Base-by-base conservation (phyloP, 495 filamentous ascomycete genomes). In the Hyaloscypha finlandica region DNA sequence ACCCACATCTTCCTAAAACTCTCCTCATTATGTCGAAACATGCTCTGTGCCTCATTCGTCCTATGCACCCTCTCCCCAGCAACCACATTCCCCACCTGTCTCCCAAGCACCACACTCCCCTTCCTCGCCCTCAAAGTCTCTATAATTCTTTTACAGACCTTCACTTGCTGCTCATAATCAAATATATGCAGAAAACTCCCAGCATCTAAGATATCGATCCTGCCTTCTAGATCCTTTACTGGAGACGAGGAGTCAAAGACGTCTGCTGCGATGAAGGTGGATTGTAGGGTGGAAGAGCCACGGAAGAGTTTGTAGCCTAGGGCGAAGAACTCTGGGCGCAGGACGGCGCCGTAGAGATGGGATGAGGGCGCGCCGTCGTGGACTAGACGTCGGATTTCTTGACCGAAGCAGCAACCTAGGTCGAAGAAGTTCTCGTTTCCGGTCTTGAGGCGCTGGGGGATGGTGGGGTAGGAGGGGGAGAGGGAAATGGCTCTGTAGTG, bases 101-200 rank as follows among this genome's bases (percentile, higher is more conserved):
- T 70, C 0, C 84, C 86, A 6, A 86, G 63, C 0, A 88, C 42
- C 54, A 86, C 67, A 12, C 77, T 77, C 1, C 80, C 83, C 16
- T 75, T 73, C 51, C 73, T 64, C 0, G 77, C 73, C n/a, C 71
- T 74, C 8, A 88, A 73, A 8, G 90, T 74, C 30, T 63, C 68
- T 0, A 83, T 72, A 4, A 89, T 69, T 6, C 76, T 74, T 65
- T 80, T 81, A 2, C 79, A 81, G 9, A 84, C 70, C 0, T 69
- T 48, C 9, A 85, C 72, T 68, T 90, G 88, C 8, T 82, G 73
- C 0, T 82, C 78, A 69, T 76, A 85, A n/a, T 66, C 68, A 63
- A 88, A 91, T 8, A 90, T 77, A 62, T 90, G 87, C 53, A 91
- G 82, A 68, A 91, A 86, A 0, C 80, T 81, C 1, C 76, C 76